Percentiles rank a stretch among this genome's conserved stretches.
These are phyloP conservation scores for Ambrosia hybrid DNA, from an alignment of 140 eudicot species.

Conservation along the genomic window DNA sequence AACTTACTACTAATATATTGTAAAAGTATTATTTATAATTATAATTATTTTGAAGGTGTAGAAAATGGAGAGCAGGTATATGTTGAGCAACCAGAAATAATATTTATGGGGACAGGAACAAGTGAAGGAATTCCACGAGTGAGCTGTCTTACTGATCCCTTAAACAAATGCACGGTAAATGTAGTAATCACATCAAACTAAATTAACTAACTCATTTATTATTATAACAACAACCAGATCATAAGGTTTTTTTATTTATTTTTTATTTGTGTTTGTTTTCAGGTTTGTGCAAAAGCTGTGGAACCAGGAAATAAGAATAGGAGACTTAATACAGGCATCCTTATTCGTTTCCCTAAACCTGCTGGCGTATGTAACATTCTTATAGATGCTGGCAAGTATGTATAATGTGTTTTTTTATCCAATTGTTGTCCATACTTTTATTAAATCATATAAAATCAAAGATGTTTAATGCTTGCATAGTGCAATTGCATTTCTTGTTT, in stretches of 20 bases:
- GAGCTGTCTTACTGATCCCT: slow-evolving; percentile 92
- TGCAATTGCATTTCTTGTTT: neutral
- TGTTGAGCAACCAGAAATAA: slow-evolving; percentile 68
- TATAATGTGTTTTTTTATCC: slow-evolving; percentile 26
- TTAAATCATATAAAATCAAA: slow-evolving; percentile 3
- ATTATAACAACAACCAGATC: no score
- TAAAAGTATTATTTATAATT: no score
- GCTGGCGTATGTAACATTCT: slow-evolving; percentile 73
- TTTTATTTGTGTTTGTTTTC: no score
- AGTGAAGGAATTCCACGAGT: slow-evolving; percentile 99
- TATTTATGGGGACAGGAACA: slow-evolving; percentile 95
- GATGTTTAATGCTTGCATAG: neutral
- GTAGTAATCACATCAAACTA: slow-evolving; percentile 1
- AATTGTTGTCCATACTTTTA: neutral
- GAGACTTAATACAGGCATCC: slow-evolving; percentile 93
- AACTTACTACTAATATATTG: no score
- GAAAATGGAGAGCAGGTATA: slow-evolving; percentile 35
- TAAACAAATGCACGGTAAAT: slow-evolving; percentile 66
- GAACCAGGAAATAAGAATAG: slow-evolving; percentile 76
- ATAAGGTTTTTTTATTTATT: no score
- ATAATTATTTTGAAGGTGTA: slow-evolving; percentile 29
- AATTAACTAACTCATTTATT: no score
- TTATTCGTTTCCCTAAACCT: slow-evolving; percentile 59
- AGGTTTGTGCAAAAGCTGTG: slow-evolving; percentile 88
- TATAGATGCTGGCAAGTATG: slow-evolving; percentile 99